Evolutionary conservation across 1,284 basidiomycete genomes (phyloP), one percentile per base, ranked within the genome.

Genomic region (Caloboletus inedulis): DNA sequence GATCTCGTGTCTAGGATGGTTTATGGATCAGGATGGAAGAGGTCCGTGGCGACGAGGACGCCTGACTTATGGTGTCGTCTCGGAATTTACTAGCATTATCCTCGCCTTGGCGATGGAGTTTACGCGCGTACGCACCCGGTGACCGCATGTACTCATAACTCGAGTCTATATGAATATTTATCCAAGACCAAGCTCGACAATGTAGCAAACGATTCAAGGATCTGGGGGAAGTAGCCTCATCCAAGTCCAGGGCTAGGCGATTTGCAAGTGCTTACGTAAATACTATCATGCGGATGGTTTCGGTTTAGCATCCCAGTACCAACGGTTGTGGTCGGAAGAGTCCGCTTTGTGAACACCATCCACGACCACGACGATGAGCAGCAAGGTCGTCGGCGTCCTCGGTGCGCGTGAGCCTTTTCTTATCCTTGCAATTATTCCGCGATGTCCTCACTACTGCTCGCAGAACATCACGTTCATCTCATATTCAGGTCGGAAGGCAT

Each of bases 301-400:
- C 13, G 19, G 19, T 12, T 37, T 14, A 33, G 13, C n/a, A n/a
- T 23, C 23, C 5, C 23, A 23, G 23, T 7, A 35, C n/a, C 19
- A 14, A 21, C 19, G 37, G 16, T 13, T 31, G 23, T 31, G 23
- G 14, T 14, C 18, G 40, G 18, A 44, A 23, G 12, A 2, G 1
- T n/a, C 12, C 12, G 21, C 16, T 21, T 14, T 16, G 42, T 25
- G 31, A 41, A 7, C 34, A 43, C 29, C 44, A 12, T 27, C 30
- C 33, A 34, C 41, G n/a, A 46, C 43, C 13, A 33, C 43, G 30
- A 52, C 43, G n/a, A 68, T 68, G 67, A 65, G 53, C 23, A 51
- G 5, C 35, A 65, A 66, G 35, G 45, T 68, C 21, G 54, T 65
- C 23, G 67, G 63, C 4, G 52, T 65, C 18, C 65, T 65, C 33